phyloP scores from a whole-genome alignment of 1,284 basidiomycete genomes.

The Rhizopogon parksii region DNA sequence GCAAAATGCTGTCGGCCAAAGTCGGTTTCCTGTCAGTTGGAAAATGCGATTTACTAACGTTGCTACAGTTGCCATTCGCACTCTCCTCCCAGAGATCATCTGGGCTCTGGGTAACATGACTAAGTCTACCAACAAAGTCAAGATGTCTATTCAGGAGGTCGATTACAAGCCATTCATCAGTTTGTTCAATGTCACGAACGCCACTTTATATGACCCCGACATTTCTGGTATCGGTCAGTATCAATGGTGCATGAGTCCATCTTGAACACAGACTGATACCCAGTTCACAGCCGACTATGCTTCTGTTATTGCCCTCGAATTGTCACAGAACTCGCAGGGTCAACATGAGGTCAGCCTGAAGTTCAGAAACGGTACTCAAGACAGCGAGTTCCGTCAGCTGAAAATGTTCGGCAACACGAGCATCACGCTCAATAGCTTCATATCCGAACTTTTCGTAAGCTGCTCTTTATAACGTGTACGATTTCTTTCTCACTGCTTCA shows the following conservation, averaged over 20 bases:
- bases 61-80: constrained; percentile 33
- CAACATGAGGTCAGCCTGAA: constrained; percentile 29
- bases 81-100: constrained; percentile 40
- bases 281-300: constrained; percentile 43
- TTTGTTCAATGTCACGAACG: constrained; percentile 41
- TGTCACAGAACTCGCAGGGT: constrained; percentile 24
- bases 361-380: constrained; percentile 45
- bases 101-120: constrained; percentile 36
- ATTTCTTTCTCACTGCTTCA: constrained; percentile 5
- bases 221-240: constrained; percentile 31
- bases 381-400: constrained; percentile 20
- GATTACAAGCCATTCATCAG: constrained; percentile 51
- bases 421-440: constrained; percentile 30
- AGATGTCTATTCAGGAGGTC: constrained; percentile 35
- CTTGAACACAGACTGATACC: background rate
- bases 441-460: constrained; percentile 28
- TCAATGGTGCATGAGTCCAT: background rate
- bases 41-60: constrained; percentile 13
- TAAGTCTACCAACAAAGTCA: constrained; percentile 34
- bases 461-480: background rate
- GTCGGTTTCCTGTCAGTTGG: constrained; percentile 18
- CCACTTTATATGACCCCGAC: constrained; percentile 27
- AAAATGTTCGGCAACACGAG: constrained; percentile 25
- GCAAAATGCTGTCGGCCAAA: constrained; percentile 37
- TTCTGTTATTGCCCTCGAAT: constrained; percentile 38